Conservation (phyloP, 164 flowering plant genomes). For the Warburgia ugandensis region DNA sequence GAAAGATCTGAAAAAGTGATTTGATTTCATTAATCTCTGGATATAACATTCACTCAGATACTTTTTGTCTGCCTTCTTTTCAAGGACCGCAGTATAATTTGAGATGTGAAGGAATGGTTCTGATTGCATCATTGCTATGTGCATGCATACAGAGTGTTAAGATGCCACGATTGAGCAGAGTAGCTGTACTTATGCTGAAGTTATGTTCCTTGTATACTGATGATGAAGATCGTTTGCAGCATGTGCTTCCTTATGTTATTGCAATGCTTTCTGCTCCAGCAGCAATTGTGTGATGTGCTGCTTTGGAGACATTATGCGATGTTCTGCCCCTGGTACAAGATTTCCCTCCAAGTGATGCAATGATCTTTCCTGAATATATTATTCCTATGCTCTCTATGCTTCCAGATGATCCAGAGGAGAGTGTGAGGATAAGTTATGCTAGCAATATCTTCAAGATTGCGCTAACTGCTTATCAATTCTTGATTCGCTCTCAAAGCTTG, state of each 20-base stretch:
- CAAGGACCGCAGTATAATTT: constrained; percentile 43
- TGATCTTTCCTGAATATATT: constrained; percentile 94
- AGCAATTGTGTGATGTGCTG: constrained; percentile 96
- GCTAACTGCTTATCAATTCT: constrained; percentile 79
- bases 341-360: constrained; percentile 99
- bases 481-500: constrained; percentile 67
- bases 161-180: constrained; percentile 81
- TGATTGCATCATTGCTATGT: constrained; percentile 86
- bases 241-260: constrained; percentile 84
- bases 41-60: constrained; percentile 64
- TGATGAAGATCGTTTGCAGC: constrained; percentile 94
- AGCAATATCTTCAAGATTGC: constrained; percentile 86
- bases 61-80: constrained; percentile 57
- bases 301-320: constrained; percentile 82
- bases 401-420: constrained; percentile 99
- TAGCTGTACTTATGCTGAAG: constrained; percentile 66
- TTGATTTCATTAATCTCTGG: constrained; percentile 57
- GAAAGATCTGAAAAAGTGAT: constrained; percentile 46
- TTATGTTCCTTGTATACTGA: constrained; percentile 71
- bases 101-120: constrained; percentile 94
- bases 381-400: constrained; percentile 98
- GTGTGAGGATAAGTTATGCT: constrained; percentile 91
- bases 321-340: constrained; percentile 84
- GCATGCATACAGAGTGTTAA: constrained; percentile 92
- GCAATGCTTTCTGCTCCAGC: constrained; percentile 91